Percentiles rank a stretch among this genome's conserved stretches.
Evolutionary conservation across 805 yeast species (phyloP).

Genomic region (Wickerhamomyces subpelliculosus): DNA sequence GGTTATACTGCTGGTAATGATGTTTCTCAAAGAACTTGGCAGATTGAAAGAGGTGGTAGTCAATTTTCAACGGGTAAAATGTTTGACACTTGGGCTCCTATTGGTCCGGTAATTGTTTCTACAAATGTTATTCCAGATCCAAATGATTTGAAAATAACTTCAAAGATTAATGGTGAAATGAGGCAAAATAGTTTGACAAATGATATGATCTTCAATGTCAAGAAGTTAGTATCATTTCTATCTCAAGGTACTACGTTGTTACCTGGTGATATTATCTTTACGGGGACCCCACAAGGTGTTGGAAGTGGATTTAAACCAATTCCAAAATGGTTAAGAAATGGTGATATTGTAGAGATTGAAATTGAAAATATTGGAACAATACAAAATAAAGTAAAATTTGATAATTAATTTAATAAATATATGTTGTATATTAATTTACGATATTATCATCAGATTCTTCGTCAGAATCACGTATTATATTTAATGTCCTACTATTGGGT

Average conservation of each 20-base stretch:
- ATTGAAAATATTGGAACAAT: slow-evolving; percentile 38
- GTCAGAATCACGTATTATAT: too few species aligned
- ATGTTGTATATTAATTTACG: too few species aligned
- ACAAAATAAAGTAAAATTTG: slow-evolving; percentile 30
- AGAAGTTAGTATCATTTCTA: slow-evolving; percentile 36
- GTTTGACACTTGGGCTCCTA: slow-evolving; percentile 51
- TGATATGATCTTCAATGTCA: slow-evolving; percentile 43
- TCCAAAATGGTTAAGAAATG: slow-evolving; percentile 36
- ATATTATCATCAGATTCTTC: too few species aligned
- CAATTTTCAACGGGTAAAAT: slow-evolving; percentile 34
- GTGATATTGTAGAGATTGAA: slow-evolving; percentile 35
- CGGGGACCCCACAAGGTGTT: slow-evolving; percentile 53
- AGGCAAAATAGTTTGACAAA: slow-evolving; percentile 39
- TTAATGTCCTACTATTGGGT: too few species aligned
- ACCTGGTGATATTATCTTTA: slow-evolving; percentile 49
- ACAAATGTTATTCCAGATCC: slow-evolving; percentile 21
- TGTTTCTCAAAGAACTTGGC: slow-evolving; percentile 32
- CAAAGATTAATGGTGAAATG: slow-evolving; percentile 39
- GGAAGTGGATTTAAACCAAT: slow-evolving; percentile 40
- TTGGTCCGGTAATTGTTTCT: slow-evolving; percentile 47
- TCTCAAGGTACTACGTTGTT: slow-evolving; percentile 44
- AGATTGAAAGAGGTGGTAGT: slow-evolving; percentile 1
- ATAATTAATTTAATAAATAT: neutral
- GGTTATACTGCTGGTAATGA: slow-evolving; percentile 53
- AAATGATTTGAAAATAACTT: slow-evolving; percentile 28